Conservation (phyloP, 768 basidiomycete species). For the Suillus ampliporus region DNA sequence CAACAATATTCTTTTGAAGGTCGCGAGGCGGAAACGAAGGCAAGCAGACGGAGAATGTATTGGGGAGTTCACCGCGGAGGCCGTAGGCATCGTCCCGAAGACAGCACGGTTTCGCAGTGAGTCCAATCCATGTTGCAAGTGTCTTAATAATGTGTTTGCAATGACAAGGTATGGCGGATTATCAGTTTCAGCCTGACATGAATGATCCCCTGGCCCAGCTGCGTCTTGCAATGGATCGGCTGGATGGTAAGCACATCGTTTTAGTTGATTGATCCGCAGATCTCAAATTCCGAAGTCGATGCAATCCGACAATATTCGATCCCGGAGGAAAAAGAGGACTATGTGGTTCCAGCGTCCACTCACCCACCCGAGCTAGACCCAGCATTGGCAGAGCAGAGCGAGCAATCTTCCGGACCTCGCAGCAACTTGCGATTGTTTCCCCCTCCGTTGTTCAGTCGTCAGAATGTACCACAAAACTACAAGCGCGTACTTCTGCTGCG, state of each 20-base stretch:
- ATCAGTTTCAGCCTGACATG: constrained; percentile 81
- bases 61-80: constrained; percentile 78
- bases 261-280: constrained; percentile 5
- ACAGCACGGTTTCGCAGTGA: constrained; percentile 90
- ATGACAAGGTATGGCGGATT: constrained; percentile 87
- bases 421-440: constrained; percentile 82
- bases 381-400: constrained; percentile 32
- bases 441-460: constrained; percentile 88
- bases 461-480: constrained; percentile 80
- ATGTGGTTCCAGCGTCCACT: constrained; percentile 41
- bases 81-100: constrained; percentile 77
- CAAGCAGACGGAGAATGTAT: constrained; percentile 32
- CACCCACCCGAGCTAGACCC: constrained; percentile 60
- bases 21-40: constrained; percentile 75
- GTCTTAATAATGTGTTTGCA: not conserved
- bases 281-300: constrained; percentile 56
- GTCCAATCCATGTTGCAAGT: constrained; percentile 30
- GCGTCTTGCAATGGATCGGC: constrained; percentile 71
- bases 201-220: constrained; percentile 74
- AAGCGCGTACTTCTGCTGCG: constrained; percentile 51
- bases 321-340: constrained; percentile 71
- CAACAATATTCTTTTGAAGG: constrained; percentile 83
- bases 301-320: constrained; percentile 74
- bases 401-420: constrained; percentile 30
- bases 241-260: constrained; percentile 71